These are phyloP conservation scores for Karstenula rhodostoma DNA, from an alignment of 2,329 filamentous ascomycete species.

Conservation along the genomic window DNA sequence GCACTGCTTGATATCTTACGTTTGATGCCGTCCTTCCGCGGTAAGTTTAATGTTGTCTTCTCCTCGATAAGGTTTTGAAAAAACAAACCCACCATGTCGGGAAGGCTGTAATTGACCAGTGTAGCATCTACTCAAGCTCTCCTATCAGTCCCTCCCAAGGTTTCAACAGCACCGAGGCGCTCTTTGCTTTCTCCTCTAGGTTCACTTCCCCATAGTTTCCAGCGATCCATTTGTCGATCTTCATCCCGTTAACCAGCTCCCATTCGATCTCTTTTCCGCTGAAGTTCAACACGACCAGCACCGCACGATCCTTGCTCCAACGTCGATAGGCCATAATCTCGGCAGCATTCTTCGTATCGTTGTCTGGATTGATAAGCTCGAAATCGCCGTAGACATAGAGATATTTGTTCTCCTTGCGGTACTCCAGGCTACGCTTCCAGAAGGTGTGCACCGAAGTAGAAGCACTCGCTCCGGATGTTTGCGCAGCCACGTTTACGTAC, in stretches of 20 bases:
- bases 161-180: constrained; percentile 34
- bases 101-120: not conserved
- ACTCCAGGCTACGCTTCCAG: constrained; percentile 64
- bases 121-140: constrained; percentile 10
- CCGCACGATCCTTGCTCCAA: constrained; percentile 38
- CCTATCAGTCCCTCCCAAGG: constrained; percentile 46
- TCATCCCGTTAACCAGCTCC: constrained; percentile 35
- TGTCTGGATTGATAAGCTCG: constrained; percentile 60
- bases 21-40: too few species aligned
- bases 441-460: constrained; percentile 64
- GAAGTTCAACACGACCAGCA: constrained; percentile 46
- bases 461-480: constrained; percentile 49
- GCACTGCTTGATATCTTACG: too few species aligned
- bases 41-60: too few species aligned
- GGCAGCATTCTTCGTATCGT: constrained; percentile 47
- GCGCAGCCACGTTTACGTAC: constrained; percentile 64
- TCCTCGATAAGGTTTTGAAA: too few species aligned
- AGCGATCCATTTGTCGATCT: constrained; percentile 46
- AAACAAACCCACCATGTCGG: too few species aligned
- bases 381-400: constrained; percentile 71
- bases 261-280: constrained; percentile 40
- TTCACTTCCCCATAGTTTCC: constrained; percentile 47
- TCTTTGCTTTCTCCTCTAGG: constrained; percentile 26
- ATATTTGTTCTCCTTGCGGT: constrained; percentile 66
- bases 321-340: constrained; percentile 43